A percentile compares a stretch with the other conserved stretches of the same genome.
Evolutionary conservation across 208 protist species (phyloP).

Genomic region (Leishmania lainsoni): DNA sequence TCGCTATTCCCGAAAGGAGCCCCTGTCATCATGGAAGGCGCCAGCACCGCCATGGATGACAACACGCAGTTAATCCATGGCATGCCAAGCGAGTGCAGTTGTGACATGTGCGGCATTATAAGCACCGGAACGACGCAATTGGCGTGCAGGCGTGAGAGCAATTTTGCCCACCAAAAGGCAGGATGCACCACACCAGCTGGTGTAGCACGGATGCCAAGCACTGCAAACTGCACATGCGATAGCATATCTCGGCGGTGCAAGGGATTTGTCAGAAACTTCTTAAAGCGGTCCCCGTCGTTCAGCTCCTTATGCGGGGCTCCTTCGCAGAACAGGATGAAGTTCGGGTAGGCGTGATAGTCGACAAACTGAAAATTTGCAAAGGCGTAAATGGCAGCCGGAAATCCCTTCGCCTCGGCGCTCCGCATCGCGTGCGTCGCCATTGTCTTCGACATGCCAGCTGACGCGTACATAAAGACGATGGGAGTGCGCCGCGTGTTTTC

Average conservation of each 20-base stretch:
- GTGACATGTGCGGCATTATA: constrained; percentile 55
- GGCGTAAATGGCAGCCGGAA: constrained; percentile 32
- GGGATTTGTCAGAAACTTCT: constrained; percentile 37
- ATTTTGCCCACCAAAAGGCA: constrained; percentile 34
- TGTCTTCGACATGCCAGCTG: constrained; percentile 55
- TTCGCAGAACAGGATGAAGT: constrained; percentile 57
- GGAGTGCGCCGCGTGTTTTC: constrained; percentile 29
- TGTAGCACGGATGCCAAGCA: constrained; percentile 40
- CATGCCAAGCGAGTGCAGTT: constrained; percentile 47
- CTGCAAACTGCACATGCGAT: constrained; percentile 47
- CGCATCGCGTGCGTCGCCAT: constrained; percentile 38
- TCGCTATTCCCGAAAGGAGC: not conserved
- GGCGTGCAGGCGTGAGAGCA: constrained; percentile 45
- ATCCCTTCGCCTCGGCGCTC: constrained; percentile 37
- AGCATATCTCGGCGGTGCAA: constrained; percentile 41
- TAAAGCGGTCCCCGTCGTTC: constrained; percentile 36
- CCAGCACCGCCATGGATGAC: constrained; percentile 36
- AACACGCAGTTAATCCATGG: constrained; percentile 51
- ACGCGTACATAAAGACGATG: constrained; percentile 48
- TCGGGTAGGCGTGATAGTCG: constrained; percentile 32
- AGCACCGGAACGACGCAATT: constrained; percentile 58
- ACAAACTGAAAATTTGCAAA: constrained; percentile 35
- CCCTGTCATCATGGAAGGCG: not conserved
- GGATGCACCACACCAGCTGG: constrained; percentile 30
- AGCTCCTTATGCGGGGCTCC: constrained; percentile 30